Evolutionary conservation across 768 basidiomycete genomes (phyloP), one percentile per base, ranked within the genome.

Genomic region (Serendipita vermifera): DNA sequence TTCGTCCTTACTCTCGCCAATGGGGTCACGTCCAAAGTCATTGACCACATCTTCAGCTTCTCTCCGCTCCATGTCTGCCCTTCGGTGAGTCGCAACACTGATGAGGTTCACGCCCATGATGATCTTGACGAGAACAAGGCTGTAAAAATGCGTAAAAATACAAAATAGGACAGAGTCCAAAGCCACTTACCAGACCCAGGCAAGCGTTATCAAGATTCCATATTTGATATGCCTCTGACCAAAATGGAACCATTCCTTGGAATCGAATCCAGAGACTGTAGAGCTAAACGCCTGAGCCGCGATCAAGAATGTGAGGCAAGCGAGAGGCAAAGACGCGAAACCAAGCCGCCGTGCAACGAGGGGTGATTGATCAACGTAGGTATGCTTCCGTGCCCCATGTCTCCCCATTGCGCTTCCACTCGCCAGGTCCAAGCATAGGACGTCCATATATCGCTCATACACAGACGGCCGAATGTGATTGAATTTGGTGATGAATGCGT

Each of bases 401-500:
- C 86, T 73, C 3, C 83, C 81, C 17, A 84, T 75, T 36, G 81
- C 79, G 59, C 82, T 85, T 51, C 80, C 85, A 59, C 84, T 84
- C 4, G 92, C 77, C 14, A 99, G 76, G 66, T 99, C 96, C 35
- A 87, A 84, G 64, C 93, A 98, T 1, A 99, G 76, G 0, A 99
- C 90, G 63, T 99, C 96, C 2, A 84, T 87, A 67, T 90, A 99
- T 14, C 94, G 79, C 60, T 91, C 91, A 62, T 98, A 99, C 2
- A 97, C 90, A 0, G 85, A 86, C 0, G 92, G 90, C 0, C 93
- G 82, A 43, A 99, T 93, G 64, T 98, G 94, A 63, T 99, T 99
- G 73, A 98, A 98, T 68, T 99, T 99, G 53, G 93, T 94, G 63
- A 99, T 98, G 71, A 98, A 99, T 7, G 93, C 94, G 64, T 99